phyloP scores from a whole-genome alignment of 169 alveolate genomes.

The Plasmodium yoelii region DNA sequence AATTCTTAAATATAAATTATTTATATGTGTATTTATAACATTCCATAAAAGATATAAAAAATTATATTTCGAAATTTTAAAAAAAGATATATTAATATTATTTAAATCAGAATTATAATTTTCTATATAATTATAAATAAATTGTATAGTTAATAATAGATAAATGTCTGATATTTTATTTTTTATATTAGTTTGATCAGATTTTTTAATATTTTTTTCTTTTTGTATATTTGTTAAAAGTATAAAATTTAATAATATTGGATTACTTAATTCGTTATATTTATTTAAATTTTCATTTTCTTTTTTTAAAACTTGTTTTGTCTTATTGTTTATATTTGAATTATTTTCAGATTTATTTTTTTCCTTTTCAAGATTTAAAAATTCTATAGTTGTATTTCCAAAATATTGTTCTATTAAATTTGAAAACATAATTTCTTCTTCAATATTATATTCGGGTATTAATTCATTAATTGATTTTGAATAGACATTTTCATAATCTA shows the following conservation, averaged over 20 bases:
- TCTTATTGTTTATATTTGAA: neutral
- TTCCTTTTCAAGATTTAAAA: no score
- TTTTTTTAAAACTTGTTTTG: neutral
- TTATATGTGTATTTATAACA: conserved; percentile 61
- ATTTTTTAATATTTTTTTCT: conserved; percentile 69
- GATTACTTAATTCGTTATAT: conserved; percentile 68
- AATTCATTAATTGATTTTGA: conserved; percentile 36
- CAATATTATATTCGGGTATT: conserved; percentile 50
- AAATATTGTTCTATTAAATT: conserved; percentile 17
- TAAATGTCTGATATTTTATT: conserved; percentile 68
- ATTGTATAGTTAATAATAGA: conserved; percentile 58
- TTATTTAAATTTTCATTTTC: neutral
- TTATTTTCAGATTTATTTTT: no score
- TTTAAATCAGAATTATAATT: conserved; percentile 22
- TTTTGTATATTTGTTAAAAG: conserved; percentile 61
- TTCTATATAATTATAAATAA: conserved; percentile 47
- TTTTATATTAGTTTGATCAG: conserved; percentile 51
- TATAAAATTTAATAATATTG: conserved; percentile 50
- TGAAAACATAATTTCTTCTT: conserved; percentile 33
- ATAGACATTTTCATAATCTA: conserved; percentile 61
- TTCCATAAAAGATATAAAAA: conserved; percentile 59
- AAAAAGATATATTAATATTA: conserved; percentile 30
- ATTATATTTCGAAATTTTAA: conserved; percentile 46
- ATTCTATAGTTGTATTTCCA: neutral
- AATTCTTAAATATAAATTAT: conserved; percentile 56